Conservation (phyloP, 2,329 filamentous ascomycete species). For the Pseudogymnoascus destructans region DNA sequence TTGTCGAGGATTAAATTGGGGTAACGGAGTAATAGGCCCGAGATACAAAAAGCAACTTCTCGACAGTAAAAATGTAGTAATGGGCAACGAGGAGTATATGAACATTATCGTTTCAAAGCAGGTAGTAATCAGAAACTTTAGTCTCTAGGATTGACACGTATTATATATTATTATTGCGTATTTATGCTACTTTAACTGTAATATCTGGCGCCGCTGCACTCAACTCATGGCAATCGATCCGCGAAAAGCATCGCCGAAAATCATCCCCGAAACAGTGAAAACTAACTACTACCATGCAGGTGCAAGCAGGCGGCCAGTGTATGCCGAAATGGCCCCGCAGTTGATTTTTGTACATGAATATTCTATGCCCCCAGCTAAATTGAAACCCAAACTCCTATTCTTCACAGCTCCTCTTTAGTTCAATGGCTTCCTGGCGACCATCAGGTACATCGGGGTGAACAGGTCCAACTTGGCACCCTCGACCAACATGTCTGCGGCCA, state of each 20-base stretch:
- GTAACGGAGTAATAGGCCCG: conserved; percentile 5
- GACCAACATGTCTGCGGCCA: conserved; percentile 73
- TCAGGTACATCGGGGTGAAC: conserved; percentile 98
- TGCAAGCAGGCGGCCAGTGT: neutral
- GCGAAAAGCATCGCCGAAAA: conserved; percentile 3
- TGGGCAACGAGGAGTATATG: neutral
- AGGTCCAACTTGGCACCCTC: conserved; percentile 77
- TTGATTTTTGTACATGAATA: conserved; percentile 7
- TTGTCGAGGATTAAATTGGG: conserved; percentile 7
- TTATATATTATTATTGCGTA: conserved; percentile 7
- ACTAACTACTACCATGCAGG: conserved; percentile 4
- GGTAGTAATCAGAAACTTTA: neutral
- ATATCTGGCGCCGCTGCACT: neutral
- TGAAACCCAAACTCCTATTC: neutral
- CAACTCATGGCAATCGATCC: conserved; percentile 4
- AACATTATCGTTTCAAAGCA: neutral
- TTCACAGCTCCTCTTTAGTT: neutral
- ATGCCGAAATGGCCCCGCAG: neutral
- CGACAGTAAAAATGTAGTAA: neutral
- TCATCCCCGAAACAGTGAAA: conserved; percentile 5
- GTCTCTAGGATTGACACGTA: conserved; percentile 1
- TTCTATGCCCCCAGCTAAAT: conserved; percentile 5
- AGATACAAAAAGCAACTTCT: neutral
- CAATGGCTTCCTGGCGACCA: conserved; percentile 76
- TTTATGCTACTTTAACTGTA: neutral